Evolutionary conservation across 495 filamentous ascomycete genomes (phyloP).

Genomic region (Poronia punctata): DNA sequence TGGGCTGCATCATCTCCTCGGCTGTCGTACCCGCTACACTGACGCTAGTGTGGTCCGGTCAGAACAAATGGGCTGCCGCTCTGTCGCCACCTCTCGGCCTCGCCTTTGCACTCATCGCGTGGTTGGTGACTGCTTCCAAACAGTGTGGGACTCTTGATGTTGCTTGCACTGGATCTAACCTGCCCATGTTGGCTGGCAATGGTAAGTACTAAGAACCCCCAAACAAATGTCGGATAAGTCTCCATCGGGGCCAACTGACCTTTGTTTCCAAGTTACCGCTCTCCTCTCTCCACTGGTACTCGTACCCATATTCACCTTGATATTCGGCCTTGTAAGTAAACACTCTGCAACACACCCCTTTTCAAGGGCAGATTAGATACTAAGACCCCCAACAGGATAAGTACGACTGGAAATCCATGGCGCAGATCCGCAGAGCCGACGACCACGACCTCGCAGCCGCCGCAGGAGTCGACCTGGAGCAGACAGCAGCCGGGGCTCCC

Average conservation of each 20-base stretch:
- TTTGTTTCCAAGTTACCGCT: constrained; percentile 56
- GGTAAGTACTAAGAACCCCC: constrained; percentile 11
- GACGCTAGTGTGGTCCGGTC: constrained; percentile 73
- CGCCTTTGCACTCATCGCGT: constrained; percentile 68
- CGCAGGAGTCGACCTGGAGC: constrained; percentile 53
- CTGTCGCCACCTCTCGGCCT: constrained; percentile 73
- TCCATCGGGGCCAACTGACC: no score
- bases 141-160: constrained; percentile 69
- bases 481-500: constrained; percentile 48
- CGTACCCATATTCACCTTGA: constrained; percentile 68
- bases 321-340: constrained; percentile 3
- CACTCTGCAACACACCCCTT: no score
- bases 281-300: constrained; percentile 75
- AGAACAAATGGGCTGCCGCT: constrained; percentile 74
- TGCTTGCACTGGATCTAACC: constrained; percentile 68
- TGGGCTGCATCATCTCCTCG: constrained; percentile 85
- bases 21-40: constrained; percentile 79
- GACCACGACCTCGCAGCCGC: constrained; percentile 67
- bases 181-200: constrained; percentile 87
- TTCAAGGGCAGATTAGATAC: background rate
- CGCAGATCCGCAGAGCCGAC: constrained; percentile 72
- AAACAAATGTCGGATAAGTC: no score
- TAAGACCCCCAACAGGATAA: constrained; percentile 44
- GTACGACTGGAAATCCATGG: constrained; percentile 89
- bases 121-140: constrained; percentile 83